Evolutionary conservation across 179 eudicot species (phyloP).

Genomic region (Vitellaria paradoxa): DNA sequence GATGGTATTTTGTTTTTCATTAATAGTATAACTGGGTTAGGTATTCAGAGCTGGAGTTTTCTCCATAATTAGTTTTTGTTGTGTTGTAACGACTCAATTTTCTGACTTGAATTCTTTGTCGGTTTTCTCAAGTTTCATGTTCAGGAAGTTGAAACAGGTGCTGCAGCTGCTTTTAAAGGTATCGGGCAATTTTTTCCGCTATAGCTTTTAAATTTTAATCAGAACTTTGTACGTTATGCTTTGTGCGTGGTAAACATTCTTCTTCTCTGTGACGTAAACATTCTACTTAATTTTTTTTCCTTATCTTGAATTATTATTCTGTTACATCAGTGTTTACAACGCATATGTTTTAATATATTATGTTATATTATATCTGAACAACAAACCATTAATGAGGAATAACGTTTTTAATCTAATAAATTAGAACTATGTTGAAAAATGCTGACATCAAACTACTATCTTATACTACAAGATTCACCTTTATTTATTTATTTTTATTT

Average conservation of each 20-base stretch:
- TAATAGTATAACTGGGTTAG: not conserved
- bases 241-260: not conserved
- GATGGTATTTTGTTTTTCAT: conserved; percentile 7
- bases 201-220: not conserved
- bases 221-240: conserved; percentile 1
- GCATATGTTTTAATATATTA: not conserved
- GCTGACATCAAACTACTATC: not conserved
- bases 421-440: not conserved
- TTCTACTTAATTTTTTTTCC: too few relatives aligned
- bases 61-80: not conserved
- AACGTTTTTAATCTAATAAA: not conserved
- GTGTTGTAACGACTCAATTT: not conserved
- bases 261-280: not conserved
- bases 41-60: not conserved
- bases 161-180: conserved; percentile 55
- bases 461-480: not conserved
- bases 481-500: not conserved
- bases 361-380: not conserved
- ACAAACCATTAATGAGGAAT: not conserved
- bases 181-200: not conserved
- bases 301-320: not conserved
- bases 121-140: conserved; percentile 67
- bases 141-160: conserved; percentile 62
- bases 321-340: not conserved
- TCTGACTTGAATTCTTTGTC: conserved; percentile 19